Evolutionary conservation across 805 yeast species (phyloP).

Genomic region (Metschnikowia peoriensis): DNA sequence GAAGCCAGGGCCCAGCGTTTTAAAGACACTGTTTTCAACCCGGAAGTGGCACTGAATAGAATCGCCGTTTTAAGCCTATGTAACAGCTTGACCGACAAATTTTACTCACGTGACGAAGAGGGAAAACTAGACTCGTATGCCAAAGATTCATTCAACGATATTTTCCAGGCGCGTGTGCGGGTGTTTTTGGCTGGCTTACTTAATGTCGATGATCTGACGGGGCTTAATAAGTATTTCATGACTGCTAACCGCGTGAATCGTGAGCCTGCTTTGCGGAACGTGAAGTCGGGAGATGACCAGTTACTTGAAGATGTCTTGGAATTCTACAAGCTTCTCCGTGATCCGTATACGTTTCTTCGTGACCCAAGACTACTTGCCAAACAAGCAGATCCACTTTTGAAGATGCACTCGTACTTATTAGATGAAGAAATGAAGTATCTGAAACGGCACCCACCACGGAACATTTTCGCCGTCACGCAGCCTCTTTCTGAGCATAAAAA

Average conservation of each 20-base stretch:
- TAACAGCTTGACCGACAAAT: conserved; percentile 37
- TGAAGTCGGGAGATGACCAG: conserved; percentile 21
- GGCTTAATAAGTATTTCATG: conserved; percentile 40
- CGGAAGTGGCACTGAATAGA: conserved; percentile 31
- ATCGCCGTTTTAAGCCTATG: conserved; percentile 40
- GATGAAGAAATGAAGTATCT: conserved; percentile 29
- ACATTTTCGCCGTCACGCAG: conserved; percentile 16
- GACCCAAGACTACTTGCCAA: conserved; percentile 21
- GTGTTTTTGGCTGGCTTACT: conserved; percentile 32
- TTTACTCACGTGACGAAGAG: conserved; percentile 16
- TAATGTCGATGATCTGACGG: conserved; percentile 43
- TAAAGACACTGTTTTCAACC: conserved; percentile 25
- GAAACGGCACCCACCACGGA: conserved; percentile 16
- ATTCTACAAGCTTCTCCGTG: conserved; percentile 30
- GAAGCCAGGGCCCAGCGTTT: conserved; percentile 32
- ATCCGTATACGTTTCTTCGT: conserved; percentile 34
- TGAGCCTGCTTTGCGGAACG: conserved; percentile 22
- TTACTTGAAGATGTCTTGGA: conserved; percentile 34
- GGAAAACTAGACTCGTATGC: conserved; percentile 29
- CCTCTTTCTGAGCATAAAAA: conserved; percentile 18
- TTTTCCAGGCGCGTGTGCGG: conserved; percentile 36
- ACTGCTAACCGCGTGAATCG: conserved; percentile 27
- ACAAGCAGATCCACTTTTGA: conserved; percentile 23
- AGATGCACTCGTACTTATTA: conserved; percentile 29
- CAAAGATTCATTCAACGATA: conserved; percentile 40